phyloP scores from a whole-genome alignment of 805 yeast species.

The Starmerella ratchasimensis region DNA sequence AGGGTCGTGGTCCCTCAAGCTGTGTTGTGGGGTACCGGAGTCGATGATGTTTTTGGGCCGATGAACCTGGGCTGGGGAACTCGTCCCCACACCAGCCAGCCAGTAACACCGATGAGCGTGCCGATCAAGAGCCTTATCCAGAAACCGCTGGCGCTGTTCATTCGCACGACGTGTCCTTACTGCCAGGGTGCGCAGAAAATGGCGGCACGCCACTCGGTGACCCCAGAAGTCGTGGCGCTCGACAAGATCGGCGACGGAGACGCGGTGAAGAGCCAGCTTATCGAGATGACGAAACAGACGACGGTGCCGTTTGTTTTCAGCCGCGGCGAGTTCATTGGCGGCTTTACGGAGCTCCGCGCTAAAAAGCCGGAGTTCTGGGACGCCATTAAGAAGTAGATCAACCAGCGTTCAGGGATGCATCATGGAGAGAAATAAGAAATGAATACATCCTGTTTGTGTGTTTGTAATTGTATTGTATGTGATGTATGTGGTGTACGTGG shows the following conservation, averaged over 20 bases:
- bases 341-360: slow-evolving; percentile 19
- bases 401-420: too few relatives aligned
- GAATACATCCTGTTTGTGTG: too few relatives aligned
- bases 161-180: slow-evolving; percentile 21
- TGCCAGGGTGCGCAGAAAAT: slow-evolving; percentile 18
- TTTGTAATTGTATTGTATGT: too few relatives aligned
- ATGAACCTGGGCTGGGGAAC: too few relatives aligned
- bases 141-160: slow-evolving; percentile 19
- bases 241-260: slow-evolving; percentile 43
- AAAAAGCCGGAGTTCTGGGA: slow-evolving; percentile 18
- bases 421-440: too few relatives aligned
- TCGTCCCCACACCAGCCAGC: neutral
- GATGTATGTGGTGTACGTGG: too few relatives aligned
- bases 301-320: slow-evolving; percentile 62
- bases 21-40: too few relatives aligned
- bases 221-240: slow-evolving; percentile 34
- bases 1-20: too few relatives aligned
- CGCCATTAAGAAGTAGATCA: neutral
- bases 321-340: slow-evolving; percentile 44
- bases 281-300: slow-evolving; percentile 42
- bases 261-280: slow-evolving; percentile 42
- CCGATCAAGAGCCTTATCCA: slow-evolving; percentile 3
- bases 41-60: neutral
- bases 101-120: slow-evolving; percentile 4
- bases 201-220: slow-evolving; percentile 13